These are phyloP conservation scores for Wickerhamomyces sp. DNA, from an alignment of 1,139 yeast species.

Conservation along the genomic window DNA sequence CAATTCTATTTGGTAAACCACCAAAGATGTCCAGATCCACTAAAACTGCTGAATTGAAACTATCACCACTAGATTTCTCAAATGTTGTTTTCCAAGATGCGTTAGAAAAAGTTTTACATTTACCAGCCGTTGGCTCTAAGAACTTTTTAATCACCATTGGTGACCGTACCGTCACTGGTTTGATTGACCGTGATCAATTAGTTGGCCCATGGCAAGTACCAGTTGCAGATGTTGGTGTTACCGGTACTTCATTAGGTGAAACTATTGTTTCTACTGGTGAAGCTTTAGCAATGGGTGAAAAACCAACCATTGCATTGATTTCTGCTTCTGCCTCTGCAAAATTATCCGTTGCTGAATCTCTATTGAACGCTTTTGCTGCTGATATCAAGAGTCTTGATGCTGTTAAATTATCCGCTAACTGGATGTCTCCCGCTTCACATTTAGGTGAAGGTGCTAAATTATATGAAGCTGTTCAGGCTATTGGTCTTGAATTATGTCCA, in stretches of 20 bases:
- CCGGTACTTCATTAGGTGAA: conserved; percentile 85
- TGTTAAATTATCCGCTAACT: conserved; percentile 90
- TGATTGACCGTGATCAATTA: conserved; percentile 96
- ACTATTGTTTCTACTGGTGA: conserved; percentile 76
- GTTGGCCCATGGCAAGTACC: conserved; percentile 99
- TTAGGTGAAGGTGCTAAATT: conserved; percentile 94
- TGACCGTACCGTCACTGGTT: conserved; percentile 94
- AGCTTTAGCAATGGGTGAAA: conserved; percentile 97
- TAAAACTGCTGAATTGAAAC: conserved; percentile 52
- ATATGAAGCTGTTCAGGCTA: conserved; percentile 96
- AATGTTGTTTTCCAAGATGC: conserved; percentile 54
- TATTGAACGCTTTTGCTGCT: conserved; percentile 86
- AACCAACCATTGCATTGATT: conserved; percentile 85
- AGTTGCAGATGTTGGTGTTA: conserved; percentile 98
- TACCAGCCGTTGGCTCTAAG: conserved; percentile 96
- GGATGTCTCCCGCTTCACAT: conserved; percentile 99
- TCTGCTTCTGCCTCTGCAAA: conserved; percentile 96
- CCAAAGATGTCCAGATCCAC: conserved; percentile 92
- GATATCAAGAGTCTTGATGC: conserved; percentile 73
- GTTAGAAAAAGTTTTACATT: conserved; percentile 71
- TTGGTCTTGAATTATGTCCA: conserved; percentile 93
- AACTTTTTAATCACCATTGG: conserved; percentile 94
- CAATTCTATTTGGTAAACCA: conserved; percentile 94
- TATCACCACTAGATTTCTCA: conserved; percentile 45
- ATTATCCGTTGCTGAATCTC: conserved; percentile 93